Conservation (phyloP, 2,329 filamentous ascomycete species). For the Ophiostoma fasciatum region DNA sequence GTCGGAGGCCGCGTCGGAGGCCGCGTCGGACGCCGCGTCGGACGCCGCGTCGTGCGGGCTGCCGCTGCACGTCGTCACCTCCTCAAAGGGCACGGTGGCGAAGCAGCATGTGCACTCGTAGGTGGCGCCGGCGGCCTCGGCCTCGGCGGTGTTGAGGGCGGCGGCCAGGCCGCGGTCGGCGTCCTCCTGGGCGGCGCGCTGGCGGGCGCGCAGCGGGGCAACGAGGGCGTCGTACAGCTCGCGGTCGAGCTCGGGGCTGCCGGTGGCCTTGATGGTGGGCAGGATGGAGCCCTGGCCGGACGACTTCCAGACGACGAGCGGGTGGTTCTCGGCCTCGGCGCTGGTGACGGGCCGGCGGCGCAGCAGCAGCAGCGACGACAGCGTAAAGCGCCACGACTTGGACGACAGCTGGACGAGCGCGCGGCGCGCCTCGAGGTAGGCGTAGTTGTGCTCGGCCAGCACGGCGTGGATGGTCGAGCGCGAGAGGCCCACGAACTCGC, state of each 20-base stretch:
- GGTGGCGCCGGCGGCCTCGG: conserved; percentile 38
- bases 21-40: background rate
- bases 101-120: conserved; percentile 73
- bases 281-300: conserved; percentile 38
- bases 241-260: conserved; percentile 46
- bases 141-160: conserved; percentile 41
- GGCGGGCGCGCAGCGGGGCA: conserved; percentile 32
- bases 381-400: conserved; percentile 63
- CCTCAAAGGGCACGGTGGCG: conserved; percentile 53
- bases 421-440: conserved; percentile 56
- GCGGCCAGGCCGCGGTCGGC: conserved; percentile 38
- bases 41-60: background rate
- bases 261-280: conserved; percentile 51
- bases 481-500: conserved; percentile 63
- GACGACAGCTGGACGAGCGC: conserved; percentile 54
- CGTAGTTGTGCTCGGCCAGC: conserved; percentile 66
- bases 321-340: conserved; percentile 37
- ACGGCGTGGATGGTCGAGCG: conserved; percentile 64
- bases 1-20: background rate
- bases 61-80: conserved; percentile 56
- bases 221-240: conserved; percentile 47
- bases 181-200: conserved; percentile 28
- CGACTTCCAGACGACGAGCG: conserved; percentile 46
- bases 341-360: conserved; percentile 33
- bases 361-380: conserved; percentile 55